These are phyloP conservation scores for Dactylonectria estremocensis DNA, from an alignment of 2,329 filamentous ascomycete genomes.

Conservation along the genomic window DNA sequence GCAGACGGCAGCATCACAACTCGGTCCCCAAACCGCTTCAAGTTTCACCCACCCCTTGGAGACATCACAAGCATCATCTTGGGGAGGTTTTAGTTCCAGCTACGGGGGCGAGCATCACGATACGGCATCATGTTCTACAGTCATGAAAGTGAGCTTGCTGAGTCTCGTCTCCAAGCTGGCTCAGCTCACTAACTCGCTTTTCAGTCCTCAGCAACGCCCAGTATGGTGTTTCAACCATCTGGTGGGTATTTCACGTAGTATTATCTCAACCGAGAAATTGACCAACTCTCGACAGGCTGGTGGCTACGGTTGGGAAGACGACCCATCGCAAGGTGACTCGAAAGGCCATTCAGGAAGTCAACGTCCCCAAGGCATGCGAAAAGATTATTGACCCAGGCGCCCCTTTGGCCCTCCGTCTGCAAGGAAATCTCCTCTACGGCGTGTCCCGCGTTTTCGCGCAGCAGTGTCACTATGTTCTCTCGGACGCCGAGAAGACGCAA, in stretches of 20 bases:
- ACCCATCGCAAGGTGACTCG: slow-evolving; percentile 81
- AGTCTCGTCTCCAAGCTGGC: background rate
- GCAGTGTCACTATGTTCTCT: slow-evolving; percentile 88
- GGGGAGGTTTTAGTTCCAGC: background rate
- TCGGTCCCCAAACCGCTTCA: slow-evolving; percentile 2
- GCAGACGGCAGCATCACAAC: slow-evolving; percentile 7
- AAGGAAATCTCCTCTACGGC: slow-evolving; percentile 90
- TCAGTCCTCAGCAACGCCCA: slow-evolving; percentile 85
- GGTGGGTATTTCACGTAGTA: slow-evolving; percentile 68
- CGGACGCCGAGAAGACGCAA: slow-evolving; percentile 83
- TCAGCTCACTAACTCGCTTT: slow-evolving; percentile 43
- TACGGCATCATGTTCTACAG: slow-evolving; percentile 86
- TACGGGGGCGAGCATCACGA: background rate
- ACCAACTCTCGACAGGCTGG: slow-evolving; percentile 74
- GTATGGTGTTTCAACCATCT: slow-evolving; percentile 95
- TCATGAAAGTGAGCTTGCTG: slow-evolving; percentile 81
- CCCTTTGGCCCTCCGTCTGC: slow-evolving; percentile 90
- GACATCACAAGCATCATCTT: background rate
- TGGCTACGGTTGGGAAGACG: slow-evolving; percentile 88
- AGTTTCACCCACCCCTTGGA: background rate
- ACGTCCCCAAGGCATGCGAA: slow-evolving; percentile 88
- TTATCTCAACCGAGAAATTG: background rate
- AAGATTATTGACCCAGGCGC: slow-evolving; percentile 88
- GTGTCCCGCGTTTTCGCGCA: slow-evolving; percentile 88
- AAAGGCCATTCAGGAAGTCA: slow-evolving; percentile 90